These are phyloP conservation scores for Salix suchowensis DNA, from an alignment of 345 rosid species.

Conservation along the genomic window DNA sequence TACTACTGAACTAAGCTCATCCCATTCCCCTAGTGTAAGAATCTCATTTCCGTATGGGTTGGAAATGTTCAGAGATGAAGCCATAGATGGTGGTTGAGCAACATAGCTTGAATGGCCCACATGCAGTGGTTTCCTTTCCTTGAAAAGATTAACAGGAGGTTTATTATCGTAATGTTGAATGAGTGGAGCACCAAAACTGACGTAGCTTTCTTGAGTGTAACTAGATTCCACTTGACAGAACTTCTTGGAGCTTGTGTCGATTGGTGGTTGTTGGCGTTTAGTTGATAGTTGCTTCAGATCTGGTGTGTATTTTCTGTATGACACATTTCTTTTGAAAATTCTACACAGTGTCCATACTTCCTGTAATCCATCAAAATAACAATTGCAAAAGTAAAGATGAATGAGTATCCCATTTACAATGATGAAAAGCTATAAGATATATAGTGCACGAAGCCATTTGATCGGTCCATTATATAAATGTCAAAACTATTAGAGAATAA, in stretches of 20 bases:
- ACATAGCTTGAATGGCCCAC: constrained; percentile 1
- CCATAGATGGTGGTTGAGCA: constrained; percentile 26
- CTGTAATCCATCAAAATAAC: constrained; percentile 21
- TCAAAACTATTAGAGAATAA: no score
- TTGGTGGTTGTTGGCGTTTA: constrained; percentile 22
- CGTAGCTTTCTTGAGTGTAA: constrained; percentile 32
- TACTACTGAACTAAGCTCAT: constrained; percentile 68
- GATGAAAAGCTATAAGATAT: no score
- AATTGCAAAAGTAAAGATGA: not conserved
- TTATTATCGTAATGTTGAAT: constrained; percentile 22
- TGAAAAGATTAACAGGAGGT: constrained; percentile 9
- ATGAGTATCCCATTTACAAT: not conserved
- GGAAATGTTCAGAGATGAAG: constrained; percentile 36
- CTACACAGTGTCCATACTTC: constrained; percentile 90
- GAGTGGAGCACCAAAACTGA: constrained; percentile 39
- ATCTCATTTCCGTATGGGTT: constrained; percentile 24
- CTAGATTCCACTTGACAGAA: constrained; percentile 17
- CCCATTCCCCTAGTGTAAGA: constrained; percentile 49
- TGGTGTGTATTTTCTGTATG: constrained; percentile 45
- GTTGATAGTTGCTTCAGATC: constrained; percentile 55
- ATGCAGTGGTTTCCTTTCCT: constrained; percentile 16
- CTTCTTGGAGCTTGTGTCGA: constrained; percentile 20
- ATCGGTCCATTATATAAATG: no score
- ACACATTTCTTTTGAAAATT: constrained; percentile 58
- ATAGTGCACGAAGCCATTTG: not conserved